phyloP scores from a whole-genome alignment of 2,329 filamentous ascomycete species.

The Diaporthe ilicicola region DNA sequence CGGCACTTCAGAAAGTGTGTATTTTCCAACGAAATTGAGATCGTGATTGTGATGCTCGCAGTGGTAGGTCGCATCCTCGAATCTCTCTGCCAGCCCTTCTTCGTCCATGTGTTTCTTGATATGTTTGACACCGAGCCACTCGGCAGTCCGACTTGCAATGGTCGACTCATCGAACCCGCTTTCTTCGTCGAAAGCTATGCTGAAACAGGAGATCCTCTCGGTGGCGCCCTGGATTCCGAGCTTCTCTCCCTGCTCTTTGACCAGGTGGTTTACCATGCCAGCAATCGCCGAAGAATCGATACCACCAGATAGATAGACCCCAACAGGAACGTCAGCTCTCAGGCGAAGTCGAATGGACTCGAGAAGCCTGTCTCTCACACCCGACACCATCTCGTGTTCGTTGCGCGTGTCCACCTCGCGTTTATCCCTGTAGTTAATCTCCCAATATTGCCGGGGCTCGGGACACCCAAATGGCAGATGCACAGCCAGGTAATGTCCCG shows the following conservation, averaged over 20 bases:
- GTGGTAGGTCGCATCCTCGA: slow-evolving; percentile 43
- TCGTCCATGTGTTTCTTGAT: slow-evolving; percentile 41
- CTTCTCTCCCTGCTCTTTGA: slow-evolving; percentile 53
- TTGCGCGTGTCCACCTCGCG: slow-evolving; percentile 49
- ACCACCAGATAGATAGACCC: slow-evolving; percentile 64
- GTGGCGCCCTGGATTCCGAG: slow-evolving; percentile 52
- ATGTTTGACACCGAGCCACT: slow-evolving; percentile 44
- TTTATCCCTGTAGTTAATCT: slow-evolving; percentile 61
- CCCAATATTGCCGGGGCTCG: slow-evolving; percentile 59
- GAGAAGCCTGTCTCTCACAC: slow-evolving; percentile 57
- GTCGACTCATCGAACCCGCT: slow-evolving; percentile 58
- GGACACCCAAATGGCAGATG: slow-evolving; percentile 44
- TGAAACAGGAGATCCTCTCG: slow-evolving; percentile 51
- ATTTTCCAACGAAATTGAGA: slow-evolving; percentile 61
- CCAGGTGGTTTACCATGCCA: slow-evolving; percentile 62
- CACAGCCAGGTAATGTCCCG: slow-evolving; percentile 53
- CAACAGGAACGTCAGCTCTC: slow-evolving; percentile 65
- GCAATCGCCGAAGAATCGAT: slow-evolving; percentile 66
- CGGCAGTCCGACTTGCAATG: slow-evolving; percentile 44
- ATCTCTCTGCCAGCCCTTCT: slow-evolving; percentile 40
- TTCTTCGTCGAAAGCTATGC: slow-evolving; percentile 59
- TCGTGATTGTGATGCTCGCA: slow-evolving; percentile 49
- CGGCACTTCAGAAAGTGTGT: slow-evolving; percentile 55
- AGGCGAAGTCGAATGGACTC: slow-evolving; percentile 62
- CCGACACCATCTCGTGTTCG: slow-evolving; percentile 59